A percentile compares a stretch with the other conserved stretches of the same genome.
These are phyloP conservation scores for Cylindrotheca fusiformis DNA, from an alignment of 108 stramenopile species.

Conservation along the genomic window DNA sequence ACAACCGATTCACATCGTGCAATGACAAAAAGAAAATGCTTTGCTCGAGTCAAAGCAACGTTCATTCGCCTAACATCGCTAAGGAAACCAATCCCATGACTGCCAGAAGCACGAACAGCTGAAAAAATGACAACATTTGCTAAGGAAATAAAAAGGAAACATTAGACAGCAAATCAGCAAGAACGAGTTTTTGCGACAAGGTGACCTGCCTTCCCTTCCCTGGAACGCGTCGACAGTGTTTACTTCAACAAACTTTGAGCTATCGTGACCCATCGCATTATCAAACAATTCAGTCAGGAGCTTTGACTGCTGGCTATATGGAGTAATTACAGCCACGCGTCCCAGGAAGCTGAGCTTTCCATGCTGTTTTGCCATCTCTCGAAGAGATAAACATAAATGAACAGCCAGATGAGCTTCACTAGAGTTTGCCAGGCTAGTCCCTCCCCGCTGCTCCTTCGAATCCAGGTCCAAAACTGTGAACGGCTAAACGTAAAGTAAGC, in stretches of 20 bases:
- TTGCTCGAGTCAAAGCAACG: slow-evolving; percentile 98
- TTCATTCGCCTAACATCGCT: slow-evolving; percentile 97
- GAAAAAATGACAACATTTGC: slow-evolving; percentile 93
- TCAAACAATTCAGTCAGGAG: slow-evolving; percentile 61
- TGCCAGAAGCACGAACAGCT: slow-evolving; percentile 86
- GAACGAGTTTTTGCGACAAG: too few relatives aligned
- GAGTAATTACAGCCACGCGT: slow-evolving; percentile 86
- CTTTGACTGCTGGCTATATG: slow-evolving; percentile 88
- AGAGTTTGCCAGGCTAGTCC: slow-evolving; percentile 76
- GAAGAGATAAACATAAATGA: slow-evolving; percentile 55
- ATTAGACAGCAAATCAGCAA: too few relatives aligned
- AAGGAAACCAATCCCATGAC: slow-evolving; percentile 94
- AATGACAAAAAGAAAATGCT: slow-evolving; percentile 83
- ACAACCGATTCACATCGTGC: slow-evolving; percentile 69
- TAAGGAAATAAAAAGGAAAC: too few relatives aligned
- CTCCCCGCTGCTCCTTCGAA: slow-evolving; percentile 80
- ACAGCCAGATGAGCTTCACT: slow-evolving; percentile 77
- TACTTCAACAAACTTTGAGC: slow-evolving; percentile 65
- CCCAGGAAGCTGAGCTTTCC: slow-evolving; percentile 47
- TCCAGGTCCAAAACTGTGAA: slow-evolving; percentile 83
- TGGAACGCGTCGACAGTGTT: slow-evolving; percentile 96
- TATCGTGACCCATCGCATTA: slow-evolving; percentile 44
- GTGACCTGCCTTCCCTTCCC: slow-evolving; percentile 92
- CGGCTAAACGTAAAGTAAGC: slow-evolving; percentile 47
- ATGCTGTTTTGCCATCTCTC: slow-evolving; percentile 22